Base-by-base conservation (phyloP, 805 yeast genomes). In the Kuraishia floccosa region DNA sequence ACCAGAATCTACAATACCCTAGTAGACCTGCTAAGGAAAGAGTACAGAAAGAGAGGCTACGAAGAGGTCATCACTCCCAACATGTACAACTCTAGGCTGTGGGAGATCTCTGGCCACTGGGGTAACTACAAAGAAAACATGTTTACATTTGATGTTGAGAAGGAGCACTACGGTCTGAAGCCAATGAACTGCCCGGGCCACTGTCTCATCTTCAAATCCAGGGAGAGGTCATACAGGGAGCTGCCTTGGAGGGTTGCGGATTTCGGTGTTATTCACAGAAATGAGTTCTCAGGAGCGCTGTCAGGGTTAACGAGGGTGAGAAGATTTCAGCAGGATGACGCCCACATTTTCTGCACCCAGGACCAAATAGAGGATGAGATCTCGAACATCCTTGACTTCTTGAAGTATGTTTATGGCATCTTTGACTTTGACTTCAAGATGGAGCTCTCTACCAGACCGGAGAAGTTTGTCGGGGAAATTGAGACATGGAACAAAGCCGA, bases 21-120 rank as follows among this genome's bases (percentile, higher is more conserved):
- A 56, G 75, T 76, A 44, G 86, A 82, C 20, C 59, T 85, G 58
- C 54, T 91, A 61, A 75, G 89, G 62, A 52, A 58, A 33, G 94
- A 91, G 64, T 91, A 91, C 63, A 76, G 80, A 52, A 76, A 72
- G 60, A 80, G 98, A 60, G 97, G 96, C 24, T 91, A 82, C 58
- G 96, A 91, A 41, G 99, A 91, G 65, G 98, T 91, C 42, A 89
- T 91, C 54, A 87, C 98, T 39, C 99, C 99, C 50, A 91, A 91
- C 66, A 91, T 91, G 97, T 91, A 73, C 73, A 89, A 87, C 65
- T 64, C 96, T 38, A 89, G 89, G 60, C 70, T 91, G 49, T 91
- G 99, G 99, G 94, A 89, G 65, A 82, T 91, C 34, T 87, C 97
- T 9, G 98, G 98, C 43, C 98, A 91, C 60, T 91, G 97, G 98